A percentile compares a stretch with the other conserved stretches of the same genome.
Evolutionary conservation across 257 asterid genomes (phyloP).

Genomic region (Echites panduratus): DNA sequence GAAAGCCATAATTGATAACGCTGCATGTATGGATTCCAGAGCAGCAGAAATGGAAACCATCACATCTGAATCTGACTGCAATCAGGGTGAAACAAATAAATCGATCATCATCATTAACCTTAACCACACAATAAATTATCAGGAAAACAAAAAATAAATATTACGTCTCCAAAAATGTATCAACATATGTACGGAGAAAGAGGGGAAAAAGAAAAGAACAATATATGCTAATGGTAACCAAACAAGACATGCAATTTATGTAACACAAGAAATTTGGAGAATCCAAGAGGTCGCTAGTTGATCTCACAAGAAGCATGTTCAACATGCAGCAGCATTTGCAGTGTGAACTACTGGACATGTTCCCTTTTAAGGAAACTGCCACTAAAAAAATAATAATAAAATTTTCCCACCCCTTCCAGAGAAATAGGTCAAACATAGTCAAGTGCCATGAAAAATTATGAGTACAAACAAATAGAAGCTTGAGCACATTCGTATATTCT

Average conservation of each 20-base stretch:
- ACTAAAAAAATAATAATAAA: neutral
- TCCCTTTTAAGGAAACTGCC: neutral
- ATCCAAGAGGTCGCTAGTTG: neutral
- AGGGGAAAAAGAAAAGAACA: neutral
- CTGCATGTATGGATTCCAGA: constrained; percentile 90
- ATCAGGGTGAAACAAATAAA: constrained; percentile 8
- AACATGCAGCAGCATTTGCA: neutral
- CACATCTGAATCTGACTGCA: constrained; percentile 83
- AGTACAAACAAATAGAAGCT: neutral
- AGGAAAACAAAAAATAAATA: neutral
- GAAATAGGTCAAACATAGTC: neutral
- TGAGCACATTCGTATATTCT: neutral
- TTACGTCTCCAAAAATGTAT: neutral
- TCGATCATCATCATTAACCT: constrained; percentile 1
- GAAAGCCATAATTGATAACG: constrained; percentile 79
- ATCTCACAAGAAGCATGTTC: neutral
- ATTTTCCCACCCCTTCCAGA: neutral
- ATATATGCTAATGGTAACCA: neutral
- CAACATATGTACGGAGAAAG: neutral
- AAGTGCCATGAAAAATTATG: neutral
- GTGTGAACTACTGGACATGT: neutral
- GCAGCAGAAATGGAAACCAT: constrained; percentile 68
- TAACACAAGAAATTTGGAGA: neutral
- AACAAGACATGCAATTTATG: neutral
- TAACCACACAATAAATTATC: neutral